Evolutionary conservation across 768 basidiomycete species (phyloP).

Genomic region (Naganishia kalamii): DNA sequence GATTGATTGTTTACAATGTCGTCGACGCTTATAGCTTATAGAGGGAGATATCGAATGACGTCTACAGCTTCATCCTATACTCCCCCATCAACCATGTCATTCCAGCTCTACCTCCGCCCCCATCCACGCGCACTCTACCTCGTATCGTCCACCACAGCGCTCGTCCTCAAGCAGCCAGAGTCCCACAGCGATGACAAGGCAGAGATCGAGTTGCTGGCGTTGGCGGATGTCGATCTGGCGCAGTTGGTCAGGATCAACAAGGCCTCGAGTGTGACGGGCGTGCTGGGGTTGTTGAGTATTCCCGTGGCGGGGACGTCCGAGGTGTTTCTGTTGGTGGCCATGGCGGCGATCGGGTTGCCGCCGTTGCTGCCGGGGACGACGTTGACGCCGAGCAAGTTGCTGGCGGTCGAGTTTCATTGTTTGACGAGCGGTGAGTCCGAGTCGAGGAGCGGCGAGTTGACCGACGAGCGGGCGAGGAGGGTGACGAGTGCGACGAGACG

Average conservation of each 20-base stretch:
- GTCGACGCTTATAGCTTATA: no score
- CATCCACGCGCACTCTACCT: slow-evolving; percentile 39
- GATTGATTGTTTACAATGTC: no score
- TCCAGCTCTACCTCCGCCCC: slow-evolving; percentile 38
- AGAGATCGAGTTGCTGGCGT: slow-evolving; percentile 77
- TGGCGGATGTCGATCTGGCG: slow-evolving; percentile 63
- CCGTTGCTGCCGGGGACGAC: slow-evolving; percentile 54
- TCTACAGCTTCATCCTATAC: neutral
- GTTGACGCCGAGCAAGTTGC: slow-evolving; percentile 63
- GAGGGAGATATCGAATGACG: neutral
- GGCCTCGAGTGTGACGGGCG: slow-evolving; percentile 69
- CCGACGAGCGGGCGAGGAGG: no score
- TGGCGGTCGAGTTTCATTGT: slow-evolving; percentile 83
- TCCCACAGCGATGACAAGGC: slow-evolving; percentile 38
- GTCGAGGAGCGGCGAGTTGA: no score
- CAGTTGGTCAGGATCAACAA: slow-evolving; percentile 63
- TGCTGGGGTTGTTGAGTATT: slow-evolving; percentile 55
- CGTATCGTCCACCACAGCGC: slow-evolving; percentile 35
- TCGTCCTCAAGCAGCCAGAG: slow-evolving; percentile 42
- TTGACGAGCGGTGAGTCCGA: slow-evolving; percentile 49
- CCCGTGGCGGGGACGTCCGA: slow-evolving; percentile 37
- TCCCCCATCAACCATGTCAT: slow-evolving; percentile 15
- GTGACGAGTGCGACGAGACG: no score
- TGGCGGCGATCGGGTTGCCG: slow-evolving; percentile 63
- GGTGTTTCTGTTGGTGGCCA: slow-evolving; percentile 76